phyloP scores from a whole-genome alignment of 73 alveolate genomes.

The Tetrahymena borealis region DNA sequence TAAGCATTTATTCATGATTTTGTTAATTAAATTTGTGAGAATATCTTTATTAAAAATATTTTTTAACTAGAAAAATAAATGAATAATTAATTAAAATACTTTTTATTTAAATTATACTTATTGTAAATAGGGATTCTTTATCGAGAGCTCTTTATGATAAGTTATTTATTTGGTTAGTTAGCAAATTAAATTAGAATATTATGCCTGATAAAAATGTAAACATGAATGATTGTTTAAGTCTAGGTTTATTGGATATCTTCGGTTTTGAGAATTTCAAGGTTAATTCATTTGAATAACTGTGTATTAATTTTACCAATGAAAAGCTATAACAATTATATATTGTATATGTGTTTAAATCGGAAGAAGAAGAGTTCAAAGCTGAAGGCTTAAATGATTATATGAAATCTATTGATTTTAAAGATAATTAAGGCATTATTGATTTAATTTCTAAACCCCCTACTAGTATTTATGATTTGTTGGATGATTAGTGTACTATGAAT shows the following conservation, averaged over 20 bases:
- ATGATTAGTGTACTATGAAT: slow-evolving; percentile 48
- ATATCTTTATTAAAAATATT: too few relatives aligned
- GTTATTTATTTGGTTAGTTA: slow-evolving; percentile 83
- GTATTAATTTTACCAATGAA: slow-evolving; percentile 93
- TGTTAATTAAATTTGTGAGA: too few relatives aligned
- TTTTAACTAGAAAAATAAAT: slow-evolving; percentile 17
- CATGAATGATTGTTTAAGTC: background rate
- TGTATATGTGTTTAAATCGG: slow-evolving; percentile 86
- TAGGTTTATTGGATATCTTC: slow-evolving; percentile 92
- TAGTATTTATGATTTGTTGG: slow-evolving; percentile 60
- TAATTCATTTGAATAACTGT: slow-evolving; percentile 88
- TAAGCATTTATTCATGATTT: too few relatives aligned
- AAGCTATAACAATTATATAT: slow-evolving; percentile 88
- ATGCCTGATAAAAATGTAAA: background rate
- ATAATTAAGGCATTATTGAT: slow-evolving; percentile 40
- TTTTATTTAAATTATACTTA: slow-evolving; percentile 38
- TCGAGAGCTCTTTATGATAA: slow-evolving; percentile 88
- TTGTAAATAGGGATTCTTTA: slow-evolving; percentile 74
- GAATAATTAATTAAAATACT: slow-evolving; percentile 41
- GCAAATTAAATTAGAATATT: slow-evolving; percentile 39
- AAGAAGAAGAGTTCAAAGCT: slow-evolving; percentile 49
- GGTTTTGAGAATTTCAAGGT: slow-evolving; percentile 94
- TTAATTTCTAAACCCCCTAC: slow-evolving; percentile 45
- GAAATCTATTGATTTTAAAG: slow-evolving; percentile 6
- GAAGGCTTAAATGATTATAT: slow-evolving; percentile 49